Percentiles rank a stretch among this genome's conserved stretches.
phyloP scores from a whole-genome alignment of 2,329 filamentous ascomycete genomes.

The Colletotrichum sp. region DNA sequence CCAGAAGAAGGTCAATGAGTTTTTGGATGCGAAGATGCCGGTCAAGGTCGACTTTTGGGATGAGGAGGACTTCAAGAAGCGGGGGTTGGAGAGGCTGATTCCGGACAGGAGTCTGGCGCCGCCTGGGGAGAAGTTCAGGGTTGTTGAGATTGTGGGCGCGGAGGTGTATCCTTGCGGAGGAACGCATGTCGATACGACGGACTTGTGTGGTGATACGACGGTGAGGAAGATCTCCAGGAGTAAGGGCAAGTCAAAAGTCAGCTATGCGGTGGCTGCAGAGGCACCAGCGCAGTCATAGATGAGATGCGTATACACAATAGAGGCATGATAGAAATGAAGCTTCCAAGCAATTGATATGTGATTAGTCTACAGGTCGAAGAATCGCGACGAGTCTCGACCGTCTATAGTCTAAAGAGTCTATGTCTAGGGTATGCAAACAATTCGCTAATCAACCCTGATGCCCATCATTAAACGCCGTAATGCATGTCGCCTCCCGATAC shows the following conservation, averaged over 20 bases:
- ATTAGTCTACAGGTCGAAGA: background rate
- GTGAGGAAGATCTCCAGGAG: constrained; percentile 72
- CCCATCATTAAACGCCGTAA: background rate
- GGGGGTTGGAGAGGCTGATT: constrained; percentile 60
- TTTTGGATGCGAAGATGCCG: constrained; percentile 58
- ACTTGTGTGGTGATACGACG: constrained; percentile 62
- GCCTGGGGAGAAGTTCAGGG: constrained; percentile 63
- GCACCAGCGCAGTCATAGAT: background rate
- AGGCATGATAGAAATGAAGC: background rate
- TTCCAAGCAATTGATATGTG: background rate
- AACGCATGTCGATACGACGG: constrained; percentile 71
- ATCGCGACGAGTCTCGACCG: background rate
- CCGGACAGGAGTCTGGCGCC: constrained; percentile 51
- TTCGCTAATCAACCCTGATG: background rate
- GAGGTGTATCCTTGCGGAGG: constrained; percentile 79
- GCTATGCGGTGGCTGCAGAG: constrained; percentile 35
- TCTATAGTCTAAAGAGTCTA: background rate
- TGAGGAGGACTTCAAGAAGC: constrained; percentile 62
- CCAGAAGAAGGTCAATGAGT: constrained; percentile 65
- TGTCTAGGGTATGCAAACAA: background rate
- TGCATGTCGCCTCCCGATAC: rapidly evolving
- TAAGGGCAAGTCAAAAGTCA: constrained; percentile 69
- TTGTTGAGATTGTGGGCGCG: constrained; percentile 71
- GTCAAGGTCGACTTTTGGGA: constrained; percentile 73
- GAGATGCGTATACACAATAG: background rate